Evolutionary conservation across 2,329 filamentous ascomycete genomes (phyloP), one percentile per base, ranked within the genome.

Genomic region (Salinomyces thailandicus): DNA sequence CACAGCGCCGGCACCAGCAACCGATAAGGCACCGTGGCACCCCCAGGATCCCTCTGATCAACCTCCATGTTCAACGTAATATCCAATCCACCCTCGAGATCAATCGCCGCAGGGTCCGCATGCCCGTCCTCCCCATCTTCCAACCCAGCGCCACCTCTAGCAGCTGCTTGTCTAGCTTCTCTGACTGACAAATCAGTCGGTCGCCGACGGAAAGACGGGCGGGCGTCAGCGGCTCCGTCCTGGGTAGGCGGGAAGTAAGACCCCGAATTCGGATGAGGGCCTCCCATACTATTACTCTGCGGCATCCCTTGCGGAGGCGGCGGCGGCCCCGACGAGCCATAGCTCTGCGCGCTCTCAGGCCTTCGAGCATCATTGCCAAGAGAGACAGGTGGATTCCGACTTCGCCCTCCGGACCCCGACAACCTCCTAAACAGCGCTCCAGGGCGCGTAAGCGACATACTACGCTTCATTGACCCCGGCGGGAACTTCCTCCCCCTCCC

Each of bases 1-100:
- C 62, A 62, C 35, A 98, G 64, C 36, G 77, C 76, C 8, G 93
- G 91, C 4, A 98, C 79, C 2, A 96, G 71, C 4, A 98, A 64
- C 26, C 85, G 72, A 58, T 98, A 98, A 6, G 86, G 85, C 34
- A 77, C 75, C 0, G 91, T 98, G 45, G 85, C 85, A 11, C 91
- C 93, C 0, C 82, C 73, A 1, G 91, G 89, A 50, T 98, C 86
- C 44, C 76, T 77, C 30, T 83, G 74, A 50, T 81, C 86, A 43
- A 95, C 77, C 62, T 98, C 91, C 44, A 94, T 77, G 50, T 95
- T 94, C 29, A 98, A 62, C 34, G 77, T 82, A 22, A 98, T 79
- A 47, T 95, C 86, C 7, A 98, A 66, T 0, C 85, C 86, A 18
- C 81, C 81, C 54, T 91, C 76, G 0, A 95, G 68, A 53, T 94